Conservation (phyloP, 148 eudicot species). For the Camellia granthamiana region DNA sequence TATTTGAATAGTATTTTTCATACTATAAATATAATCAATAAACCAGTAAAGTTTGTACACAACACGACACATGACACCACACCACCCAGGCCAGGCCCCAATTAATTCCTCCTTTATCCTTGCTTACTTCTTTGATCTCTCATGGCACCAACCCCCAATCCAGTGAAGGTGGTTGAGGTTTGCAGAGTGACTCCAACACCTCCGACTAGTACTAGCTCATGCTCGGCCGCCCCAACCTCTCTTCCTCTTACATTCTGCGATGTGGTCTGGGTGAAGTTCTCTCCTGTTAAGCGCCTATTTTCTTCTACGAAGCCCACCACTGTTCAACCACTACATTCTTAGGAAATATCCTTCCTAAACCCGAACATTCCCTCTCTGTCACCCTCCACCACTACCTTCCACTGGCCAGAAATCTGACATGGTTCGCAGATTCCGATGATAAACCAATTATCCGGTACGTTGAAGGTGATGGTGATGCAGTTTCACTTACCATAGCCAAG, state of each 20-base stretch:
- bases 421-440: slow-evolving; percentile 2
- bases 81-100: too few relatives aligned
- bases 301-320: slow-evolving; percentile 1
- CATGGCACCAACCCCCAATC: too few relatives aligned
- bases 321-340: background rate
- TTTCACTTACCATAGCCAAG: slow-evolving; percentile 14
- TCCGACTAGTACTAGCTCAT: too few relatives aligned
- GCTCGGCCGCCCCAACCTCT: background rate
- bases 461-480: background rate
- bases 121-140: too few relatives aligned
- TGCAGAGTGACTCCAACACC: background rate
- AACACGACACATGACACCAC: too few relatives aligned
- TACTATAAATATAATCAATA: too few relatives aligned
- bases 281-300: background rate
- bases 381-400: slow-evolving; percentile 9
- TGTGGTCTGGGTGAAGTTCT: slow-evolving; percentile 1
- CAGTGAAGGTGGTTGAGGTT: background rate
- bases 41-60: too few relatives aligned
- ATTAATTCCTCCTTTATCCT: too few relatives aligned
- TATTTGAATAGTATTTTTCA: too few relatives aligned
- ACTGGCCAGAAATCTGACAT: slow-evolving; percentile 3
- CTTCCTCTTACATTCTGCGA: slow-evolving; percentile 23
- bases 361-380: slow-evolving; percentile 14
- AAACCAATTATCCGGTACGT: background rate
- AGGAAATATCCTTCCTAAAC: background rate